Evolutionary conservation across 441 rosid genomes (phyloP).

Genomic region (Brassica hybrid): DNA sequence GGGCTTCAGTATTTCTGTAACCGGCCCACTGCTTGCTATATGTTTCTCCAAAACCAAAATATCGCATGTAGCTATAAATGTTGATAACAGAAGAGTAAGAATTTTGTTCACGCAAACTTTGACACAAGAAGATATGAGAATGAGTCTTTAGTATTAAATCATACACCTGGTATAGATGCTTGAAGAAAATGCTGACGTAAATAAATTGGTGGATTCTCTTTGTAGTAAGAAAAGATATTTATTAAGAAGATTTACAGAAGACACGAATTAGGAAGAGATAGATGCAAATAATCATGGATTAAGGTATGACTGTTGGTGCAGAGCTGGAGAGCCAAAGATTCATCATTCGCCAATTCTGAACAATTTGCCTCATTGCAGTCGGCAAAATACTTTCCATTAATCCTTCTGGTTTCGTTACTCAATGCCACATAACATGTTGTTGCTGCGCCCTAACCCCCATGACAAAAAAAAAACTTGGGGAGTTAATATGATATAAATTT

Average conservation of each 20-base stretch:
- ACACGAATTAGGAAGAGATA: constrained; percentile 21
- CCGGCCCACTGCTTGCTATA: not conserved
- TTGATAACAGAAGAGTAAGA: not conserved
- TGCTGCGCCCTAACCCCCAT: constrained; percentile 74
- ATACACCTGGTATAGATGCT: not conserved
- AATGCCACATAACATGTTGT: constrained; percentile 89
- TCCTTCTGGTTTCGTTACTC: constrained; percentile 60
- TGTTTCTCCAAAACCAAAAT: not conserved
- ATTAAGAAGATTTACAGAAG: constrained; percentile 25
- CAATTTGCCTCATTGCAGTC: constrained; percentile 81
- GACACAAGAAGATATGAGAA: not conserved
- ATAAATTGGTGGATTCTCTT: not conserved
- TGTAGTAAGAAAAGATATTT: not conserved
- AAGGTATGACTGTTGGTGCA: constrained; percentile 63
- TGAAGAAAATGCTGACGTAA: not conserved
- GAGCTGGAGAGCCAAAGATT: constrained; percentile 60
- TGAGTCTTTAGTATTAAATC: not conserved
- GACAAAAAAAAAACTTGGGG: constrained; percentile 12
- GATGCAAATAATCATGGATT: constrained; percentile 56
- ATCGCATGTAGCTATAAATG: not conserved
- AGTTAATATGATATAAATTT: not conserved
- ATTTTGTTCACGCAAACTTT: not conserved
- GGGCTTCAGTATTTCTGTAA: no score
- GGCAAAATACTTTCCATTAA: constrained; percentile 79
- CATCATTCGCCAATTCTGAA: constrained; percentile 77